Evolutionary conservation across 305 asterid genomes (phyloP), one percentile per base, ranked within the genome.

Genomic region (Ilex paraguariensis): DNA sequence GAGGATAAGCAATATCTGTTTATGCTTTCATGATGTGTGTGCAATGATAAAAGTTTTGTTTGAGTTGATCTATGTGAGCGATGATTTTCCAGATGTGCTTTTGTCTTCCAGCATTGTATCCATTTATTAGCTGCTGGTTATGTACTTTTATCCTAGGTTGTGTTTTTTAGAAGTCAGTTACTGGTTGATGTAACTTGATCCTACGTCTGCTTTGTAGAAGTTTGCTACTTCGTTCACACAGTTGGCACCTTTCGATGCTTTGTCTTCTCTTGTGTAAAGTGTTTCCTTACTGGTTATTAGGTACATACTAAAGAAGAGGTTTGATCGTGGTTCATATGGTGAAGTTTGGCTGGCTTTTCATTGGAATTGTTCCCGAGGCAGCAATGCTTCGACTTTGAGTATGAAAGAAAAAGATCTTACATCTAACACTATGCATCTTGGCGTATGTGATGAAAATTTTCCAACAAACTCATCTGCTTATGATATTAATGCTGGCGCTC

Each of bases 301-400:
- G 80, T 93, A 93, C 86, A 88, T 88, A 73, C 70, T 93, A 45
- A 93, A 93, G 83, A 93, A 90, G 81, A 85, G 92, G 82, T 93
- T 87, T 84, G 96, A 75, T 65, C 97, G 95, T 64, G 99, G 99
- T 74, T 90, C 97, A 45, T 93, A 74, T 77, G 99, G 99, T 64
- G 99, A 93, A 84, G 99, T 94, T 79, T 94, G 99, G 99, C 86
- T 94, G 68, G 99, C 99, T 76, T 88, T 94, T 78, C 79, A 80
- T 61, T 94, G 97, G 99, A 86, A 94, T 61, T 86, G 94, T 73
- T 87, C 96, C 65, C 88, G 78, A 72, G 80, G 57, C 61, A 77
- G 77, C 59, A 77, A 81, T 44, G 79, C 68, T 69, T 55, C 62
- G 60, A 66, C 72, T 69, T 69, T 66, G 73, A 72, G 70, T 69